Percentiles rank a stretch among this genome's conserved stretches.
Conservation (phyloP, 345 rosid species). For the Arabidopsis thaliana region TAIR10.1 NC_003070.9:8943501-8944000, state of each 20-base stretch:
- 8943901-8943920: conserved; percentile 72
- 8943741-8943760: neutral
- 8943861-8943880: conserved; percentile 84
- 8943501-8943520: neutral
- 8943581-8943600: conserved; percentile 65
- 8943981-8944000: conserved; percentile 71
- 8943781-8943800: neutral
- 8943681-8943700: conserved; percentile 75
- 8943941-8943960: conserved; percentile 73
- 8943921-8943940: conserved; percentile 70
- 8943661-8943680: conserved; percentile 73
- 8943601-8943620: conserved; percentile 81
- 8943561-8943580: conserved; percentile 67
- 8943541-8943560: neutral
- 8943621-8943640: conserved; percentile 63
- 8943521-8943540: neutral
- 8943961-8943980: conserved; percentile 69
- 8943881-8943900: conserved; percentile 69
- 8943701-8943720: conserved; percentile 57
- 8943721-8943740: conserved; percentile 58
- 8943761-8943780: neutral
- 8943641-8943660: conserved; percentile 76
- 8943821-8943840: conserved; percentile 32
- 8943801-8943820: neutral
- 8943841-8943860: conserved; percentile 68